These are phyloP conservation scores for Globisporangium sylvaticum DNA, from an alignment of 352 stramenopile genomes.

Conservation along the genomic window DNA sequence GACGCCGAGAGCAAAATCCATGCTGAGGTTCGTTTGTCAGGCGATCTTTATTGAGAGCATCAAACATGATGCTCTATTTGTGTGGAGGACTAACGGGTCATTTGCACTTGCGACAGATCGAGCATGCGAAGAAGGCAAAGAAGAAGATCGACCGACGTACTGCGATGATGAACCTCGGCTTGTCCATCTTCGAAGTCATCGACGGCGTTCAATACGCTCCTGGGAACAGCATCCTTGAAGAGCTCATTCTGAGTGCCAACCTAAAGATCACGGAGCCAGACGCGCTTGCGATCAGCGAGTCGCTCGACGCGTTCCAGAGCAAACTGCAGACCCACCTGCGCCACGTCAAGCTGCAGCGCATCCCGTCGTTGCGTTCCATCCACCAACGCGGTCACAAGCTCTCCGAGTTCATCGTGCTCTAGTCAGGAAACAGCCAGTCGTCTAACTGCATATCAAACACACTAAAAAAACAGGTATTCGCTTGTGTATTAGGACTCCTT, in stretches of 20 bases:
- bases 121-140: constrained; percentile 78
- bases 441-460: neutral
- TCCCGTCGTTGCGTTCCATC: constrained; percentile 24
- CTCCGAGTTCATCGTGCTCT: constrained; percentile 24
- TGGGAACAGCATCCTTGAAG: constrained; percentile 55
- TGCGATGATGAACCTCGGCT: constrained; percentile 45
- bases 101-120: constrained; percentile 27
- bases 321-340: constrained; percentile 49
- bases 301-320: constrained; percentile 31
- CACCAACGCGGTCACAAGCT: constrained; percentile 17
- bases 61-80: too few species aligned
- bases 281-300: constrained; percentile 30
- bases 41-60: too few species aligned
- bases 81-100: neutral
- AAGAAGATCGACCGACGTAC: constrained; percentile 68
- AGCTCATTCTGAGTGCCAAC: constrained; percentile 69
- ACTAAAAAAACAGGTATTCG: neutral
- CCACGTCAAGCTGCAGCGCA: constrained; percentile 64
- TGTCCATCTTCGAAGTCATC: constrained; percentile 52
- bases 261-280: constrained; percentile 29
- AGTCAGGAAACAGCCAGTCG: neutral
- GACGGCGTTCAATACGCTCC: constrained; percentile 51
- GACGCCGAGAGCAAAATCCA: constrained; percentile 68
- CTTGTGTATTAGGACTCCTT: constrained; percentile 26
- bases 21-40: constrained; percentile 25